phyloP scores from a whole-genome alignment of 129 eudicot genomes.

The Centrapalus pauciflorus region DNA sequence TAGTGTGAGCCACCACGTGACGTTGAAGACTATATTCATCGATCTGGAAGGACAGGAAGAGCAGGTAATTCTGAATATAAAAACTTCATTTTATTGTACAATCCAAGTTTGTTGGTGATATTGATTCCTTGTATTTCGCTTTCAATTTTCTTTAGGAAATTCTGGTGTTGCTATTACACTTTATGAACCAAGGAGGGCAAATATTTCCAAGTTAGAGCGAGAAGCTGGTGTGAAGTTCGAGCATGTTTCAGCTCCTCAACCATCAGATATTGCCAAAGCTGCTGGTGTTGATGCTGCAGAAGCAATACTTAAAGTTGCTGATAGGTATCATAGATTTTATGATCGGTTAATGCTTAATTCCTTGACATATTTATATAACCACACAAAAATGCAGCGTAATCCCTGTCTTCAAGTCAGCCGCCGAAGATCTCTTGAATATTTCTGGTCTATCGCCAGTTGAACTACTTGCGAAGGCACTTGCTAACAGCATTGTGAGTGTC shows the following conservation, averaged over 20 bases:
- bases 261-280: conserved; percentile 29
- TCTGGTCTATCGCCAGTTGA: conserved; percentile 68
- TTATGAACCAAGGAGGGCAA: conserved; percentile 60
- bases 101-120: neutral
- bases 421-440: conserved; percentile 43
- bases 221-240: conserved; percentile 31
- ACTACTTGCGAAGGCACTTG: conserved; percentile 85
- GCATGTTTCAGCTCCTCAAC: conserved; percentile 30
- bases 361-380: neutral
- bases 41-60: conserved; percentile 87
- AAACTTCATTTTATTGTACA: neutral
- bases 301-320: conserved; percentile 49
- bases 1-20: conserved; percentile 95
- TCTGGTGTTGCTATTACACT: conserved; percentile 81
- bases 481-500: conserved; percentile 64
- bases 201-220: conserved; percentile 28
- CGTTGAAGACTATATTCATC: conserved; percentile 91
- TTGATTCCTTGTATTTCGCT: neutral
- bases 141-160: conserved; percentile 41
- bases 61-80: conserved; percentile 54
- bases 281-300: conserved; percentile 41
- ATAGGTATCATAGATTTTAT: conserved; percentile 33
- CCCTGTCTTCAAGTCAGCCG: conserved; percentile 27
- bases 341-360: neutral
- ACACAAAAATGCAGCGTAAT: conserved; percentile 16